Evolutionary conservation across 306 rosid genomes (phyloP), one percentile per base, ranked within the genome.

Genomic region (Elaeagnus macrophylla): DNA sequence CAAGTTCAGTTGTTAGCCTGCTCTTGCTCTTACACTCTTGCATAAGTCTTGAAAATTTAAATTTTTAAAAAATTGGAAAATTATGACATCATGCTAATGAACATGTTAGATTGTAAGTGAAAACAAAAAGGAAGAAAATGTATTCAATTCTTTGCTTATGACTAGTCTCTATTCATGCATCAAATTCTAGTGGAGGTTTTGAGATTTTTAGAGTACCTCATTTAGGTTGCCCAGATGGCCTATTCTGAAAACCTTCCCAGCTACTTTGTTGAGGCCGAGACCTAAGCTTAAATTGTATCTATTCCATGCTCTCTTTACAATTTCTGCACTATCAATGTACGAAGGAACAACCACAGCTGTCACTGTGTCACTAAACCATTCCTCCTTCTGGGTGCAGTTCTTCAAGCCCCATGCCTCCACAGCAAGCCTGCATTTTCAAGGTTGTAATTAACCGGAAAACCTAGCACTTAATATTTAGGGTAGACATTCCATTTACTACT

Each of bases 361-460:
- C 59, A 91, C 95, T 7, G 97, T 86, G 77, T 91, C 84, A 75
- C 97, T 91, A 58, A 10, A 60, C 97, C 97, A 91, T 73, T 91
- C 97, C 74, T 86, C 95, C 69, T 68, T 81, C 59, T 84, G 85
- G 58, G 99, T 93, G 82, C 99, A 93, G 66, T 93, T 93, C 81
- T 93, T 87, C 82, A 93, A 82, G 40, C 96, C 99, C 99, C 99
- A 93, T 57, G 99, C 99, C 78, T 87, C 96, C 62, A 93, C 94
- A 52, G 99, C 99, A 58, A 93, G 96, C 82, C 96, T 93, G 66
- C 15, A 70, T 53, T 67, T 60, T 16, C 37, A 14, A 61, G 57
- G 5, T 47, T 51, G 45, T 51, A 6, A 67, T 53, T 5, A 57
- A 46, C 12, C 25, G 54, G 60, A 42, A 74, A 44, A 64, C 61